These are phyloP conservation scores for Ustilago hordei DNA, from an alignment of 1,284 basidiomycete species.

Conservation along the genomic window DNA sequence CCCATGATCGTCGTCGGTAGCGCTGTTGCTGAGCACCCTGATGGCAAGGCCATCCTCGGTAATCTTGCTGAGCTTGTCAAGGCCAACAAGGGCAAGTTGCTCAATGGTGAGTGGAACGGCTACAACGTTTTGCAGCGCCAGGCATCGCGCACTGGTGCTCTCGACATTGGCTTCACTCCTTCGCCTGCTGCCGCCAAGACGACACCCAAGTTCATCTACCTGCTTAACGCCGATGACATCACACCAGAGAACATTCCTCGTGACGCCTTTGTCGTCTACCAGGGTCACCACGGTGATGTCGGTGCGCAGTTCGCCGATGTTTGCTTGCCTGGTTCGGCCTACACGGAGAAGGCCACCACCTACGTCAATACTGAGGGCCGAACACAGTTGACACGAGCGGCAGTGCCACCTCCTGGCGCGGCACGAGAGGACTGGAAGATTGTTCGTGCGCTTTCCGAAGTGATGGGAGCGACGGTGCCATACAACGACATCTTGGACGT, in stretches of 20 bases:
- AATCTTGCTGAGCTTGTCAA: slow-evolving; percentile 84
- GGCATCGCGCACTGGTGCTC: slow-evolving; percentile 93
- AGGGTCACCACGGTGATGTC: slow-evolving; percentile 97
- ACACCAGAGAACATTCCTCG: slow-evolving; percentile 89
- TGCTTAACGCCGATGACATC: slow-evolving; percentile 95
- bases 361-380: slow-evolving; percentile 99
- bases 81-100: slow-evolving; percentile 74
- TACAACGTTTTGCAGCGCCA: slow-evolving; percentile 90
- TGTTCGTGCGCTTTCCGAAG: slow-evolving; percentile 92
- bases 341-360: slow-evolving; percentile 93
- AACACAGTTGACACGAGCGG: slow-evolving; percentile 88
- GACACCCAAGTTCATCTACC: slow-evolving; percentile 94
- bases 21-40: slow-evolving; percentile 85
- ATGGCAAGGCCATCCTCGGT: slow-evolving; percentile 84
- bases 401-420: slow-evolving; percentile 94
- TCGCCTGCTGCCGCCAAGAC: slow-evolving; percentile 80
- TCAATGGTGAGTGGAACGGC: slow-evolving; percentile 94
- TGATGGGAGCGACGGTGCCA: slow-evolving; percentile 81
- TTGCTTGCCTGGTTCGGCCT: slow-evolving; percentile 90
- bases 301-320: slow-evolving; percentile 97
- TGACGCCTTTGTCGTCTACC: slow-evolving; percentile 97
- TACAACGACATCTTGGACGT: slow-evolving; percentile 91
- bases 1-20: slow-evolving; percentile 95
- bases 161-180: slow-evolving; percentile 92
- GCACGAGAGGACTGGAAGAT: slow-evolving; percentile 99